Base-by-base conservation (phyloP, 352 stramenopile species). In the Phytopythium boreale region DNA sequence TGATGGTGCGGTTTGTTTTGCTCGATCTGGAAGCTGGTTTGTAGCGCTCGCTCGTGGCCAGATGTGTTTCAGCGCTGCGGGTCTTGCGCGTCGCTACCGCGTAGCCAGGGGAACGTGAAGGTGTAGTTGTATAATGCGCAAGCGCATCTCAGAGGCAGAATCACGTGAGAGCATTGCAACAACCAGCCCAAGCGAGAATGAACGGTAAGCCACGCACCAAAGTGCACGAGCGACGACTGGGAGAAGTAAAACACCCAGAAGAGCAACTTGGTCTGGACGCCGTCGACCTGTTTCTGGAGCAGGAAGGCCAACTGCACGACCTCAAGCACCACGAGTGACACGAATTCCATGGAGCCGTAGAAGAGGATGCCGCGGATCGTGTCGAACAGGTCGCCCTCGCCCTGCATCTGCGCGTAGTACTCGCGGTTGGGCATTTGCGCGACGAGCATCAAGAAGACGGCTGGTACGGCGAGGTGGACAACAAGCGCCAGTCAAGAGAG, bases 171-270 rank as follows among this genome's bases (percentile, higher is more conserved):
- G 11, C 14, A 12, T 17, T 39, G 27, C 15, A 41, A 41, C 49
- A 7, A n/a, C 6, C 55, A 22, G 39, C 1, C 37, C 39, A 51
- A 6, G 15, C 14, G 6, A 27, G 20, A 53, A 47, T 20, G 19
- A 60, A 7, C 27, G 59, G 39, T 11, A 53, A 44, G 10, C 26
- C 17, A 51, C 64, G 20, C 29, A 74, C 75, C 72, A 8, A 63
- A 70, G 53, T 80, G 70, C 5, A 67, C 43, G 17, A 77, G 59
- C 20, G 70, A 66, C 26, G 58, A 59, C 59, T 78, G 62, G 5
- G 78, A 59, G 14, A 70, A 72, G 64, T 77, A 77, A 20, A 79
- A 69, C 20, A 87, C 67, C 77, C 77, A 83, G 39, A 78, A 69
- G 20, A 78, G 37, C 12, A 87, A 52, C 50, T 76, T 83, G 8